Conservation (phyloP, 768 basidiomycete genomes). For the Leccinum subgranulosum region DNA sequence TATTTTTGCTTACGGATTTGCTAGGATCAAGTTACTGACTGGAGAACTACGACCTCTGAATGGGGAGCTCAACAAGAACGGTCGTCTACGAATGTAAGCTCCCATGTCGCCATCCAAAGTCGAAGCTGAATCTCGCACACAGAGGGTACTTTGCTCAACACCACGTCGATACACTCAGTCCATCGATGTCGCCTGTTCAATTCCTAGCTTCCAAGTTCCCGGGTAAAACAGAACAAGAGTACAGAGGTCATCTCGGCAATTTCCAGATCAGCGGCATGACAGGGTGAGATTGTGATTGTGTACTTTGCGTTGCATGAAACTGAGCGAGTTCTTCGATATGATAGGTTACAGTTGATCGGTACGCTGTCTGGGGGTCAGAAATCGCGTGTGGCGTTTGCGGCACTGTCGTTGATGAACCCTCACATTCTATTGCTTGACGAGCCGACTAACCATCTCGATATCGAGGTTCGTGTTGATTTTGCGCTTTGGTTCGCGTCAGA, state of each 20-base stretch:
- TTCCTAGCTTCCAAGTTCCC: conserved; percentile 92
- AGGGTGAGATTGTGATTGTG: conserved; percentile 49
- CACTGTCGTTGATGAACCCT: conserved; percentile 80
- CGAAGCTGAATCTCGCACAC: neutral
- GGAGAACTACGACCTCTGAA: conserved; percentile 25
- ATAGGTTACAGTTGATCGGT: conserved; percentile 80
- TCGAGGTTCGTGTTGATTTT: conserved; percentile 54
- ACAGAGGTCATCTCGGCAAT: conserved; percentile 90
- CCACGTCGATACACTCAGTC: conserved; percentile 88
- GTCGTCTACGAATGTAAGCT: conserved; percentile 81
- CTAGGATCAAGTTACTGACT: conserved; percentile 74
- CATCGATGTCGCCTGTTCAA: conserved; percentile 86
- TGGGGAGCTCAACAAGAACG: conserved; percentile 88
- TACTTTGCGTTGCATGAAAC: neutral
- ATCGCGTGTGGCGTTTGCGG: conserved; percentile 90
- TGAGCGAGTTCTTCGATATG: neutral
- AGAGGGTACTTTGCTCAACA: conserved; percentile 95
- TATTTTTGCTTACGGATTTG: conserved; percentile 4
- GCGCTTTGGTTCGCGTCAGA: neutral
- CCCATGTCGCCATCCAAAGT: conserved; percentile 2
- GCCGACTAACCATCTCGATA: conserved; percentile 97
- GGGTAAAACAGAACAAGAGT: conserved; percentile 94
- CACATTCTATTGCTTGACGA: conserved; percentile 95
- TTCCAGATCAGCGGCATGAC: conserved; percentile 98
- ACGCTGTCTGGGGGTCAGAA: conserved; percentile 96